Evolutionary conservation across 2,329 filamentous ascomycete genomes (phyloP), one percentile per base, ranked within the genome.

Genomic region (Venturia pyrina): DNA sequence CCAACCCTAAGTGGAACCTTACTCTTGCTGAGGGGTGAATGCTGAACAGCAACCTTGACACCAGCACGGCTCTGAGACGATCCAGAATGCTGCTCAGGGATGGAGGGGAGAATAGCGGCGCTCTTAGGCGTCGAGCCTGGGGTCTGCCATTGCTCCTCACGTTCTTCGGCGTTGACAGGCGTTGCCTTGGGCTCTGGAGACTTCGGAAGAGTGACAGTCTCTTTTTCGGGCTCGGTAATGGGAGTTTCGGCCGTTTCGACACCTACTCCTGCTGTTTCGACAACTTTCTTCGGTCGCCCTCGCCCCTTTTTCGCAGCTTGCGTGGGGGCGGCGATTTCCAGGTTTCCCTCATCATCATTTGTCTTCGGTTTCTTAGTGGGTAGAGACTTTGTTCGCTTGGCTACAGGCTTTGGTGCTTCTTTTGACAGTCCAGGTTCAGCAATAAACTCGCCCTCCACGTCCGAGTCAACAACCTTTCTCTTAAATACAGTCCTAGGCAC

Each of bases 1-100:
- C 81, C 81, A 53, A 83, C 80, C 32, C 81, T 73, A 62, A 80
- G 80, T 1, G 73, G 70, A 28, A 77, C 73, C 68, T 80, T 80
- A 19, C 75, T 70, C 71, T 74, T 77, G 63, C 64, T 71, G 13
- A 71, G 66, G 10, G 73, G 69, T 44, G 72, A 74, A 62, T 69
- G 70, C 40, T 46, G 37, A 2, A 48, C 59, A 13, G 41, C 44
- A 17, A 17, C 43, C 41, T 62, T 62, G 48, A 17, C 21, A 48
- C 13, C 37, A 7, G 40, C 37, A 40, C 56, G 40, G 7, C 21
- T 59, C 48, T 59, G 37, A n/a, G 48, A 43, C 57, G 40, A 65
- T 13, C 53, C 41, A 24, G 41, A 34, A 28, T 65, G 46, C 37
- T 65, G 63, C 40, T 66, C 64, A 13, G 59, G 59, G 11, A 57